phyloP scores from a whole-genome alignment of 75 land plant species.

The Picea glauca region DNA sequence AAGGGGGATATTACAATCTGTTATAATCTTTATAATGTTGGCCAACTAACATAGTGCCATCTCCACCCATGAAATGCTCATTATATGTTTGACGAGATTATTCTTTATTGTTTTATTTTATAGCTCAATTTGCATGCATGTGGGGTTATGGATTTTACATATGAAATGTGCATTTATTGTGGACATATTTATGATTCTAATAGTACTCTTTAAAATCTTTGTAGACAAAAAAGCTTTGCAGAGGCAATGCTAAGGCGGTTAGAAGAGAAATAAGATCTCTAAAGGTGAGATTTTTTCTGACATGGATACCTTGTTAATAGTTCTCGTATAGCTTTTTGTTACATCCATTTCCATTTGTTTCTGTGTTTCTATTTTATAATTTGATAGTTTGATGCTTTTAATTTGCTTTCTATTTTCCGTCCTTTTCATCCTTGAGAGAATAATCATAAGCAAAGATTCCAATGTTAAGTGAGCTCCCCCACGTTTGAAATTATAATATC shows the following conservation, averaged over 20 bases:
- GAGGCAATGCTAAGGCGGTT: conserved; percentile 11
- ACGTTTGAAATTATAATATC: no score
- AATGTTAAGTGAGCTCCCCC: no score
- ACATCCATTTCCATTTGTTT: no score
- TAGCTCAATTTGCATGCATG: neutral
- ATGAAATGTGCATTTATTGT: neutral
- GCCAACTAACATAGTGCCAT: neutral
- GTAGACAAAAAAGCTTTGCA: conserved; percentile 10
- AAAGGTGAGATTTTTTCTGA: neutral
- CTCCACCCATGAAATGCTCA: neutral
- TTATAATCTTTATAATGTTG: no score
- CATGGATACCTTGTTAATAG: neutral
- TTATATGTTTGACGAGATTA: neutral
- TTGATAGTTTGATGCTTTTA: no score
- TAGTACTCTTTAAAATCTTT: neutral
- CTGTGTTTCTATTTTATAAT: no score
- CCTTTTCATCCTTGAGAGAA: no score
- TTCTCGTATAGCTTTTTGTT: neutral
- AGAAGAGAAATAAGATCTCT: neutral
- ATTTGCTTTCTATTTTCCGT: no score
- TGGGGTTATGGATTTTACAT: neutral
- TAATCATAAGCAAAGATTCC: no score
- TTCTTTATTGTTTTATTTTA: neutral
- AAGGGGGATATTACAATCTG: no score
- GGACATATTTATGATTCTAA: neutral